Evolutionary conservation across 73 alveolate genomes (phyloP).

Genomic region (Stentor roeselii): DNA sequence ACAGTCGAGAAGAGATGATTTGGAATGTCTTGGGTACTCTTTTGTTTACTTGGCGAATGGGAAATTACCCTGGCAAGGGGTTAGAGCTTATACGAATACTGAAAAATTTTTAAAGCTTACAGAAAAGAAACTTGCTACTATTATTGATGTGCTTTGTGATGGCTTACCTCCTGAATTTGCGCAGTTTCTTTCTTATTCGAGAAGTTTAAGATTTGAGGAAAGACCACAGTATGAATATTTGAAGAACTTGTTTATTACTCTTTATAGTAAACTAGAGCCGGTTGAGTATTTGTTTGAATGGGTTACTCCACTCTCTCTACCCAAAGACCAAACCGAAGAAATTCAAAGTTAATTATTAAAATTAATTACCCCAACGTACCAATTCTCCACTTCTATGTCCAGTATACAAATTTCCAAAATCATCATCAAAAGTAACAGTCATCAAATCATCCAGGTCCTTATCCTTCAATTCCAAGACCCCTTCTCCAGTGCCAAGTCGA

Average conservation of each 20-base stretch:
- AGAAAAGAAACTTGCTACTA: constrained; percentile 44
- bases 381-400: not conserved
- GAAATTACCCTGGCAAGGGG: constrained; percentile 76
- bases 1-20: constrained; percentile 76
- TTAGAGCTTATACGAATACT: constrained; percentile 48
- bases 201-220: constrained; percentile 21
- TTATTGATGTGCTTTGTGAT: constrained; percentile 49
- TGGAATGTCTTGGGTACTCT: constrained; percentile 74
- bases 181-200: constrained; percentile 37
- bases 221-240: constrained; percentile 21
- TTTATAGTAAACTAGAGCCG: too few relatives aligned
- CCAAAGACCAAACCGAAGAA: too few relatives aligned
- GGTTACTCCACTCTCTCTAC: too few relatives aligned
- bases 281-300: too few relatives aligned
- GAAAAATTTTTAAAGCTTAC: constrained; percentile 49
- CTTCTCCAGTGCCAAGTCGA: not conserved
- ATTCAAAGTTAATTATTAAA: constrained; percentile 7
- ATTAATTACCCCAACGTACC: constrained; percentile 11
- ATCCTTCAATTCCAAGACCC: not conserved
- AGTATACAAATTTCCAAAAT: not conserved
- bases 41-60: constrained; percentile 67
- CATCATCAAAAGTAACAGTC: constrained; percentile 17
- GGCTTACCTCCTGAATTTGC: constrained; percentile 46
- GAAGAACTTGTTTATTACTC: not conserved
- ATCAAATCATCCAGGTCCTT: not conserved